phyloP scores from a whole-genome alignment of 2,329 filamentous ascomycete genomes.

The Aspergillus pseudotamarii region DNA sequence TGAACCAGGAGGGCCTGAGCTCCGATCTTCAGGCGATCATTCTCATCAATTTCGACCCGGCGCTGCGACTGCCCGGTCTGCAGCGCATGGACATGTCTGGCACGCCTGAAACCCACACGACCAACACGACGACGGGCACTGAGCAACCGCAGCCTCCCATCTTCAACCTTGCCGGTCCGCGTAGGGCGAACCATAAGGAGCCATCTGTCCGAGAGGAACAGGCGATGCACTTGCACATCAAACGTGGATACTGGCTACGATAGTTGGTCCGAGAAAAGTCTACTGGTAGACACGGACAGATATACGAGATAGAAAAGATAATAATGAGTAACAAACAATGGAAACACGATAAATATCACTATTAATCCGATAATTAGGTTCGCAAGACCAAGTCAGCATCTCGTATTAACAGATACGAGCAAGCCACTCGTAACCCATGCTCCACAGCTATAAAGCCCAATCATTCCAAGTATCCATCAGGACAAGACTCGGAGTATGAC shows the following conservation, averaged over 20 bases:
- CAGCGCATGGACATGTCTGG: slow-evolving; percentile 13
- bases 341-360: neutral
- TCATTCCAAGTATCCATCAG: neutral
- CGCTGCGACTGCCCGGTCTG: slow-evolving; percentile 32
- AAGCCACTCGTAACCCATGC: neutral
- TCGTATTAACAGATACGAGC: neutral
- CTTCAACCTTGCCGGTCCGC: slow-evolving; percentile 7
- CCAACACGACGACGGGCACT: slow-evolving; percentile 13
- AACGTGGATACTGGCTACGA: slow-evolving; percentile 32
- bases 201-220: slow-evolving; percentile 31
- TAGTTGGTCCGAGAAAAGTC: slow-evolving; percentile 8
- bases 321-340: neutral
- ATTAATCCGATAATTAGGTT: neutral
- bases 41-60: slow-evolving; percentile 45
- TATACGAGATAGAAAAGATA: neutral
- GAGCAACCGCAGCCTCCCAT: slow-evolving; percentile 17
- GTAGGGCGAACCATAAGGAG: slow-evolving; percentile 18
- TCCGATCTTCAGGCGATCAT: slow-evolving; percentile 35
- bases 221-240: slow-evolving; percentile 31
- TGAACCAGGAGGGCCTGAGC: slow-evolving; percentile 29
- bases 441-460: neutral
- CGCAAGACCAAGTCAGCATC: neutral
- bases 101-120: neutral
- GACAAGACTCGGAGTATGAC: too few relatives aligned
- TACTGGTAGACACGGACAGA: neutral